phyloP scores from a whole-genome alignment of 495 filamentous ascomycete genomes.

The Xylaria flabelliformis region DNA sequence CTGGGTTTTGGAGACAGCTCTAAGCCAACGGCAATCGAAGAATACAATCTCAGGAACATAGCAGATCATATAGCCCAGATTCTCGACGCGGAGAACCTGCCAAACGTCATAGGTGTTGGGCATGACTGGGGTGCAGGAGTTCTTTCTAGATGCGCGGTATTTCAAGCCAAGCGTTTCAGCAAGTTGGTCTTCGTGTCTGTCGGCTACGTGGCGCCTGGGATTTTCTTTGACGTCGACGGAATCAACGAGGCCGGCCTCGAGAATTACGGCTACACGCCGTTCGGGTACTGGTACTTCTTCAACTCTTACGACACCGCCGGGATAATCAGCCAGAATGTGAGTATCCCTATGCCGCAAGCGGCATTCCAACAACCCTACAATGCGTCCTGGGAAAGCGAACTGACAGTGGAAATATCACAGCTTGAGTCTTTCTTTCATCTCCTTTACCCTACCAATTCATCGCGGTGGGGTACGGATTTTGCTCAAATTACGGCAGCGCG shows the following conservation, averaged over 20 bases:
- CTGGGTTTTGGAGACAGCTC: slow-evolving; percentile 53
- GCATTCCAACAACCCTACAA: background rate
- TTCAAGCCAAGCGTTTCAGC: slow-evolving; percentile 24
- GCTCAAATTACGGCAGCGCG: slow-evolving; percentile 1
- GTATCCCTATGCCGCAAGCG: background rate
- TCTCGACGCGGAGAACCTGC: slow-evolving; percentile 35
- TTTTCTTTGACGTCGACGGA: slow-evolving; percentile 26
- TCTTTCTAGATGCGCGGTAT: slow-evolving; percentile 22
- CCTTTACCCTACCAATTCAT: background rate
- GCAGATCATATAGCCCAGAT: slow-evolving; percentile 41
- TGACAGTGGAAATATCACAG: background rate
- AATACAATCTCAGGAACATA: slow-evolving; percentile 45
- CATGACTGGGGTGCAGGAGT: slow-evolving; percentile 45
- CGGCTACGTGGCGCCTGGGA: slow-evolving; percentile 27
- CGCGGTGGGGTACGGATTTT: background rate
- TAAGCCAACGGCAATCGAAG: slow-evolving; percentile 42
- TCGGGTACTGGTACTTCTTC: slow-evolving; percentile 34
- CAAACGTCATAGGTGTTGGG: slow-evolving; percentile 38
- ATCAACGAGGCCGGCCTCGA: slow-evolving; percentile 25
- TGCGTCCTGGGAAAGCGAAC: background rate
- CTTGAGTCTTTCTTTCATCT: slow-evolving; percentile 10
- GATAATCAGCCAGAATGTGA: background rate
- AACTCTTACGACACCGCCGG: background rate
- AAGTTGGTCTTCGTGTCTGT: slow-evolving; percentile 32
- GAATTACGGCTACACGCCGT: slow-evolving; percentile 28